Evolutionary conservation across 768 basidiomycete genomes (phyloP).

Genomic region (Kondoa subrosea): DNA sequence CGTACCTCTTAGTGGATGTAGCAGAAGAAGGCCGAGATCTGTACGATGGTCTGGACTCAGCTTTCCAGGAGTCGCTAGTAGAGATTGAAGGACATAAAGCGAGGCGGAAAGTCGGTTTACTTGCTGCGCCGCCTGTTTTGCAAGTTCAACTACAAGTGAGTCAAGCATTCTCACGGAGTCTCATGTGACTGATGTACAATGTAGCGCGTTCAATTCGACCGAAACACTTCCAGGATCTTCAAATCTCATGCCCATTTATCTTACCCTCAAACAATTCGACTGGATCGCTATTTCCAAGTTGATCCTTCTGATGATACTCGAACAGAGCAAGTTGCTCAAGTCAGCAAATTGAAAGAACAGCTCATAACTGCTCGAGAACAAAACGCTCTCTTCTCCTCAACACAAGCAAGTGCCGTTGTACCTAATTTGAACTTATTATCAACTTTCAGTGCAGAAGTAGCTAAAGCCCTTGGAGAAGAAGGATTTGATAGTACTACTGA

Average conservation of each 20-base stretch:
- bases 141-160: constrained; percentile 89
- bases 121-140: constrained; percentile 71
- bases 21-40: constrained; percentile 74
- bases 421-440: background rate
- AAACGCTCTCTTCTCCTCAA: constrained; percentile 8
- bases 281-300: constrained; percentile 64
- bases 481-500: background rate
- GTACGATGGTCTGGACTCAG: constrained; percentile 79
- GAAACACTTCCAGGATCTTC: constrained; percentile 73
- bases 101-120: constrained; percentile 66
- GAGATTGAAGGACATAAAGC: constrained; percentile 72
- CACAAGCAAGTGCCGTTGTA: background rate
- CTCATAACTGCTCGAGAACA: constrained; percentile 51
- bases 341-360: constrained; percentile 52
- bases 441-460: constrained; percentile 8
- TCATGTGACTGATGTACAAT: constrained; percentile 2
- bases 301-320: constrained; percentile 43
- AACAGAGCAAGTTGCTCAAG: constrained; percentile 50
- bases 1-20: constrained; percentile 84
- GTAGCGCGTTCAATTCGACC: constrained; percentile 84
- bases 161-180: background rate
- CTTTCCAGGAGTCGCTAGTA: constrained; percentile 64
- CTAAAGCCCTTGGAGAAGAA: background rate
- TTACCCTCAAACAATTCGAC: constrained; percentile 65
- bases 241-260: constrained; percentile 93